A percentile compares a stretch with the other conserved stretches of the same genome.
Evolutionary conservation across 345 rosid genomes (phyloP).

Genomic region (Iberis pinnata): DNA sequence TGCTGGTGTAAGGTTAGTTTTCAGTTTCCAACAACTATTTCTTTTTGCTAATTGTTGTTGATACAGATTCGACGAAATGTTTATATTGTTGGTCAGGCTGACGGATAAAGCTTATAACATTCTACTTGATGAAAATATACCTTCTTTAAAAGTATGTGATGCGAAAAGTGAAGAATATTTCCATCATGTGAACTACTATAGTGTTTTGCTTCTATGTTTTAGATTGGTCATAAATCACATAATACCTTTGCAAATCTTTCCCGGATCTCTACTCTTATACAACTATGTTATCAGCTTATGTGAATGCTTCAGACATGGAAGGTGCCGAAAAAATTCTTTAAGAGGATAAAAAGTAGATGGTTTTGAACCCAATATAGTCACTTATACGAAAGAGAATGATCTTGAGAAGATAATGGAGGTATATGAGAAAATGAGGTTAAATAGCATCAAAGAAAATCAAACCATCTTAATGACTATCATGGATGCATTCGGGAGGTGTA

Average conservation of each 20-base stretch:
- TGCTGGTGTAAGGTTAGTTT: slow-evolving; percentile 83
- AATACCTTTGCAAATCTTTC: slow-evolving; percentile 40
- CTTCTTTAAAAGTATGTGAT: slow-evolving; percentile 91
- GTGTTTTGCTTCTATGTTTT: background rate
- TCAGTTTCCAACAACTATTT: too few relatives aligned
- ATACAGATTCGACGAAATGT: too few relatives aligned
- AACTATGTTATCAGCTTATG: slow-evolving; percentile 89
- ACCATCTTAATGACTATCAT: too few relatives aligned
- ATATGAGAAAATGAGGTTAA: slow-evolving; percentile 57
- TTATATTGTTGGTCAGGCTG: too few relatives aligned
- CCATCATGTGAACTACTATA: background rate
- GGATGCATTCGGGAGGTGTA: slow-evolving; percentile 82
- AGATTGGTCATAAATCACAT: background rate
- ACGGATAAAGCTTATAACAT: too few relatives aligned
- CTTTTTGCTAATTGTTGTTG: too few relatives aligned
- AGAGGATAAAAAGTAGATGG: slow-evolving; percentile 65
- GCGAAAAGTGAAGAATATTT: slow-evolving; percentile 58
- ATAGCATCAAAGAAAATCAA: slow-evolving; percentile 61
- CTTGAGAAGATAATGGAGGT: slow-evolving; percentile 69
- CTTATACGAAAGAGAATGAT: slow-evolving; percentile 60
- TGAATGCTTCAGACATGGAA: slow-evolving; percentile 85
- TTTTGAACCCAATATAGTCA: slow-evolving; percentile 58
- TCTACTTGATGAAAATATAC: slow-evolving; percentile 75
- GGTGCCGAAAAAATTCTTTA: slow-evolving; percentile 87
- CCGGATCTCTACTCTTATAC: slow-evolving; percentile 90